Evolutionary conservation across 768 basidiomycete genomes (phyloP).

Genomic region (Termitomyces heimii): DNA sequence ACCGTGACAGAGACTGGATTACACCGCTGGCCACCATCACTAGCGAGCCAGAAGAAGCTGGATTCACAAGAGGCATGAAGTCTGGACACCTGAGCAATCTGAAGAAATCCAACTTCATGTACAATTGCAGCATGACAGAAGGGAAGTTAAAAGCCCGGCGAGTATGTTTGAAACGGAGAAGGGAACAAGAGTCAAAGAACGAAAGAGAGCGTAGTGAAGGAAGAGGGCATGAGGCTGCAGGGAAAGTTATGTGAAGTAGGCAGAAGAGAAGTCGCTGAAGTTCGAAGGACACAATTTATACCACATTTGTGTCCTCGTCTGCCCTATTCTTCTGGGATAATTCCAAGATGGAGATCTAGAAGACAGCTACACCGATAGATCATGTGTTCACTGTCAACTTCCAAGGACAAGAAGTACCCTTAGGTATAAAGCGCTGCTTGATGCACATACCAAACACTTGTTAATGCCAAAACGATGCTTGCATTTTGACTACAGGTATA

Average conservation of each 20-base stretch:
- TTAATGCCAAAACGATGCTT: neutral
- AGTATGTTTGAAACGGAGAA: too few relatives aligned
- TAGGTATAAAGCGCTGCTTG: too few relatives aligned
- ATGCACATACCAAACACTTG: too few relatives aligned
- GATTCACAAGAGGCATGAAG: neutral
- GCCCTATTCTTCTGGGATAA: neutral
- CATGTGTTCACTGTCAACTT: too few relatives aligned
- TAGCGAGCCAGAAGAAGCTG: slow-evolving; percentile 34
- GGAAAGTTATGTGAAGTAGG: slow-evolving; percentile 2
- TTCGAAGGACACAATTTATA: neutral
- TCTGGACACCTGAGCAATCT: too few relatives aligned
- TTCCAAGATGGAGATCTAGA: neutral
- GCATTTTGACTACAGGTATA: too few relatives aligned
- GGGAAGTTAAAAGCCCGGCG: slow-evolving; percentile 3
- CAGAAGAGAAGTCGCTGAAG: slow-evolving; percentile 1
- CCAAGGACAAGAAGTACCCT: neutral
- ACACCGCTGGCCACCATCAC: slow-evolving; percentile 52
- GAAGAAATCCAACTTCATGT: slow-evolving; percentile 20
- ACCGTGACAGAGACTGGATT: slow-evolving; percentile 51
- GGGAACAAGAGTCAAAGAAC: too few relatives aligned
- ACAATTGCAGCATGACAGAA: too few relatives aligned
- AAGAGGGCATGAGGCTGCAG: slow-evolving; percentile 26
- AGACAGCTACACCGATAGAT: neutral
- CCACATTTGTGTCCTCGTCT: neutral
- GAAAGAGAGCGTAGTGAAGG: slow-evolving; percentile 8